Evolutionary conservation across 2,329 filamentous ascomycete species (phyloP).

Genomic region (Proliferodiscus dingleyae): DNA sequence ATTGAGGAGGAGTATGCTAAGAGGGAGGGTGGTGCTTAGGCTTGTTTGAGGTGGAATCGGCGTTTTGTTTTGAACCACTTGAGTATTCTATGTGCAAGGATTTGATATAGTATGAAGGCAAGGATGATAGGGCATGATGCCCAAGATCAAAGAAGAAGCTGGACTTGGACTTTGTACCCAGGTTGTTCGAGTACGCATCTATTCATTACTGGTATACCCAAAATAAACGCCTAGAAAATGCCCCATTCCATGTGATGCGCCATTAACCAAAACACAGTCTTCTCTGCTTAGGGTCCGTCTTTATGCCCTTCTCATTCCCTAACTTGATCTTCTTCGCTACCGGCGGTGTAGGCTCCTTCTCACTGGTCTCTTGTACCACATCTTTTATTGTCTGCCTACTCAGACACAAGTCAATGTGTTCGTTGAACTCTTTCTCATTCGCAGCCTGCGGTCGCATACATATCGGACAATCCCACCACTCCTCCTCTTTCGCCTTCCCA

Average conservation of each 20-base stretch:
- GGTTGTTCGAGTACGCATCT: background rate
- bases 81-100: conserved; percentile 7
- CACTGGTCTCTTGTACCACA: conserved; percentile 54
- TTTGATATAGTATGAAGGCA: conserved; percentile 6
- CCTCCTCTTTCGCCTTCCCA: conserved; percentile 32
- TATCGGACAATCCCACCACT: conserved; percentile 82
- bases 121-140: background rate
- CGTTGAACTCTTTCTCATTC: conserved; percentile 75
- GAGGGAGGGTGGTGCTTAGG: conserved; percentile 55
- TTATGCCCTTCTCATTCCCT: conserved; percentile 4
- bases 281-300: conserved; percentile 17
- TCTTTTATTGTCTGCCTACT: conserved; percentile 83
- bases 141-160: too few relatives aligned
- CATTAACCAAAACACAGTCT: conserved; percentile 14
- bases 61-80: too few relatives aligned
- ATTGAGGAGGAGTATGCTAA: conserved; percentile 58
- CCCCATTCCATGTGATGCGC: background rate
- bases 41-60: background rate
- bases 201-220: background rate
- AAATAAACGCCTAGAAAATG: background rate
- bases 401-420: conserved; percentile 88
- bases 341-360: conserved; percentile 14
- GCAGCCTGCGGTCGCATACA: conserved; percentile 72
- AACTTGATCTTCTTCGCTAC: conserved; percentile 13
- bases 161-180: background rate